A percentile compares a stretch with the other conserved stretches of the same genome.
Conservation (phyloP, 768 basidiomycete species). For the Russula virescens region DNA sequence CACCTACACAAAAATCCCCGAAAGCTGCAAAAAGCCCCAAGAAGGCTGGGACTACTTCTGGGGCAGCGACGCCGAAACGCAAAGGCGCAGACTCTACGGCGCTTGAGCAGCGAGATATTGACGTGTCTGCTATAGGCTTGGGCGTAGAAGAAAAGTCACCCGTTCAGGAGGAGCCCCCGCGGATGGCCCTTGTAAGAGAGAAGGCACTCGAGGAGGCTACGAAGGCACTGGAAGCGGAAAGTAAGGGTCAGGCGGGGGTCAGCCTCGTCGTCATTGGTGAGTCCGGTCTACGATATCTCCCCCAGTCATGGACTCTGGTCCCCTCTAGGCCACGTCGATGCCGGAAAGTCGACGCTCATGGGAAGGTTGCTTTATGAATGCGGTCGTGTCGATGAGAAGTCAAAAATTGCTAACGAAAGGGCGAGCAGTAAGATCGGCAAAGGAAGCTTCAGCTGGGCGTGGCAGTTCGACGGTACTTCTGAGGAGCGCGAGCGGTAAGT, state of each 20-base stretch:
- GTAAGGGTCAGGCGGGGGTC: constrained; percentile 58
- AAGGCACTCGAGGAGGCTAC: constrained; percentile 80
- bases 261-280: constrained; percentile 91
- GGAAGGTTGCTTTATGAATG: constrained; percentile 90
- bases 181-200: constrained; percentile 63
- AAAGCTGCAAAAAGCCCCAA: constrained; percentile 35
- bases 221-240: constrained; percentile 42
- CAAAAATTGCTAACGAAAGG: constrained; percentile 75
- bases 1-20: constrained; percentile 16
- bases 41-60: constrained; percentile 29
- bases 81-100: constrained; percentile 35
- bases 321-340: constrained; percentile 88
- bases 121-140: constrained; percentile 72
- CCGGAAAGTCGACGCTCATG: constrained; percentile 98
- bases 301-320: neutral
- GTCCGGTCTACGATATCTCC: neutral
- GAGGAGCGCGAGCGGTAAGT: constrained; percentile 88
- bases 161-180: constrained; percentile 50
- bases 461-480: constrained; percentile 88
- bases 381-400: constrained; percentile 83
- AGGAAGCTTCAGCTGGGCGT: constrained; percentile 95
- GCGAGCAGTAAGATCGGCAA: constrained; percentile 89
- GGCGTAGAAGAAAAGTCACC: constrained; percentile 40
- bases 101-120: constrained; percentile 59
- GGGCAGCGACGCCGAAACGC: constrained; percentile 29